Evolutionary conservation across 805 yeast species (phyloP), one percentile per base, ranked within the genome.

Genomic region (Candida maesae): DNA sequence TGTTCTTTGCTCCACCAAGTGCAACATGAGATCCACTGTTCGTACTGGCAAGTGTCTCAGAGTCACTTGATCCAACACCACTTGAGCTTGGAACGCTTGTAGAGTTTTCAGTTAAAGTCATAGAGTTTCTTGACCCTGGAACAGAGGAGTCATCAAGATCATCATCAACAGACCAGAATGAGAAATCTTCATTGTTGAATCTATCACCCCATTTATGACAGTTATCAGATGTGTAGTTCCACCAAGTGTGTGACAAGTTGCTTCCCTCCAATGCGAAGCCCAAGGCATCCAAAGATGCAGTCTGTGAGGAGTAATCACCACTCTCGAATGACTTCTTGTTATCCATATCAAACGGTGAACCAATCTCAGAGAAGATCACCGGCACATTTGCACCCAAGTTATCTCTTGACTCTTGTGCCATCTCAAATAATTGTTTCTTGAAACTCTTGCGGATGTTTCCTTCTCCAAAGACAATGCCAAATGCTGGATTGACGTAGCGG

Each of bases 311-410:
- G 60, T 78, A 93, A 46, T 78, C 76, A 2, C 90, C 89, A 42
- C 69, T 70, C 1, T 61, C 59, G 56, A 76, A 91, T 0, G 96
- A 84, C 35, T 64, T 68, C 56, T 84, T 86, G 44, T 77, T 71
- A 61, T 91, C 90, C 96, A 91, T 86, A 60, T 93, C 96, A 60
- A 83, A 87, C 3, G 99, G 98, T 82, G 91, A 87, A 6, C 99
- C 99, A n/a, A 91, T 89, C 61, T 91, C 99, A 1, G 95, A 78
- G 72, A 93, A 80, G 17, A 91, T 64, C 9, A 84, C 74, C 0
- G 97, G 96, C 9, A 88, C 69, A 9, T 60, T 37, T 2, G 50
- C 43, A 3, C 97, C 97, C 27, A 90, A 61, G 23, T 73, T 59
- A 4, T 70, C 71, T 6, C 64, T 58, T 5, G 88, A 78, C 57